These are phyloP conservation scores for Pleomassaria siparia DNA, from an alignment of 2,329 filamentous ascomycete species.

Conservation along the genomic window DNA sequence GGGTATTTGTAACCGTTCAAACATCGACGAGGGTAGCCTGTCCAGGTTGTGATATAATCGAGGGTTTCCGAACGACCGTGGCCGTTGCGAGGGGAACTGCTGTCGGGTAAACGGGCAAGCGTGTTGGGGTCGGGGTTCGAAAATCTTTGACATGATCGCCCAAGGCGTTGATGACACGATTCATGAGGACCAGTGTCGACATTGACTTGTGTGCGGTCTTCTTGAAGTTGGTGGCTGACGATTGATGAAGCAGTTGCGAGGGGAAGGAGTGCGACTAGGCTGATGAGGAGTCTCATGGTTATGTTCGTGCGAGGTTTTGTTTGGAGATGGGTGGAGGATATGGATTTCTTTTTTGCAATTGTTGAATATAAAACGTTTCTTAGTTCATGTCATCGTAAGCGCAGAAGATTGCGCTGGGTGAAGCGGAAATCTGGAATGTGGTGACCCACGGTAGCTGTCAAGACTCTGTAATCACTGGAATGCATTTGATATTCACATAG, in stretches of 20 bases:
- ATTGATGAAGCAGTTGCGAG: background rate
- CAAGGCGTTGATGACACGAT: background rate
- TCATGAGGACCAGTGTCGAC: background rate
- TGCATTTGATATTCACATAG: background rate
- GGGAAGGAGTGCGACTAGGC: background rate
- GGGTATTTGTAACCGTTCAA: slow-evolving; percentile 3
- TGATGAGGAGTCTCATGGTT: slow-evolving; percentile 3
- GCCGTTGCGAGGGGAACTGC: background rate
- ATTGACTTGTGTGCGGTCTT: background rate
- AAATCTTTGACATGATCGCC: background rate
- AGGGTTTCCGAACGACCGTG: background rate
- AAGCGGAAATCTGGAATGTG: slow-evolving; percentile 4
- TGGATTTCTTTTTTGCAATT: no score
- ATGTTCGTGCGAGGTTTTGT: background rate
- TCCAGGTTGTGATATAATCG: background rate
- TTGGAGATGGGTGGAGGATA: background rate
- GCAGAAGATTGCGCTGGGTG: slow-evolving; percentile 5
- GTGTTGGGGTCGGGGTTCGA: background rate
- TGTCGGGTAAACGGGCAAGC: background rate
- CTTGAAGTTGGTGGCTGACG: background rate
- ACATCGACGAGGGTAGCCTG: background rate
- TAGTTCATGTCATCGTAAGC: background rate
- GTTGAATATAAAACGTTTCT: no score
- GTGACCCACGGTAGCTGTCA: background rate
- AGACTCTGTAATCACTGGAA: background rate